Evolutionary conservation across 208 protist species (phyloP), one percentile per base, ranked within the genome.

Genomic region (Leishmania arabica): DNA sequence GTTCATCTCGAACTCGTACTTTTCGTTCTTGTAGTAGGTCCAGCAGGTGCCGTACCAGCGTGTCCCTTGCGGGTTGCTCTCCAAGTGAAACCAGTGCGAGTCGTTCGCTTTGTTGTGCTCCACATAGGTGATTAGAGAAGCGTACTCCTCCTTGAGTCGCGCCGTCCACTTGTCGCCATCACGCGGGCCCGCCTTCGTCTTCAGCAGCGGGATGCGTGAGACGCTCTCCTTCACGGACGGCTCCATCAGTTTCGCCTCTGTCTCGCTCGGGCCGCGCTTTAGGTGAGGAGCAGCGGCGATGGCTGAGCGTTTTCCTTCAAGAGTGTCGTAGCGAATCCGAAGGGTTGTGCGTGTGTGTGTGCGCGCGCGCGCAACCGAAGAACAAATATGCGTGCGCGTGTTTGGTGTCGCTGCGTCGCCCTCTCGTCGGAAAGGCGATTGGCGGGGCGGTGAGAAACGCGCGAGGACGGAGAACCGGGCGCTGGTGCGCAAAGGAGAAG

Each of bases 141-240:
- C 89, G 87, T 99, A 99, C 86, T 99, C 98, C 91, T 99, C 98
- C 90, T 99, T 99, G n/a, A 99, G 90, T 0, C 99, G 90, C 79
- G 95, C 90, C 8, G 94, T 95, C 98, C 98, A 99, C 75, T 95
- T 83, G 40, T 99, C 98, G 56, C 92, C 96, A 76, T 99, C 98
- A 45, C 98, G 92, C 8, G 99, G 99, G 3, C 98, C 98, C 3
- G 98, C 98, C 75, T 97, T 98, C 0, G 97, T 92, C 74, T 95
- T 98, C 45, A 99, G 81, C 68, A 99, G 89, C 31, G 99, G 99
- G 77, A 99, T 99, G 86, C 97, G 96, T 51, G 95, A 90, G 40
- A 99, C 91, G 45, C 95, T 99, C 77, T 96, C 90, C 87, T 96
- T 97, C 40, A 95, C 92, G 0, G 88, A 83, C 1, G 92, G 91